Percentiles rank a stretch among this genome's conserved stretches.
Evolutionary conservation across 495 filamentous ascomycete species (phyloP).

Genomic region (Penicillium canariense): DNA sequence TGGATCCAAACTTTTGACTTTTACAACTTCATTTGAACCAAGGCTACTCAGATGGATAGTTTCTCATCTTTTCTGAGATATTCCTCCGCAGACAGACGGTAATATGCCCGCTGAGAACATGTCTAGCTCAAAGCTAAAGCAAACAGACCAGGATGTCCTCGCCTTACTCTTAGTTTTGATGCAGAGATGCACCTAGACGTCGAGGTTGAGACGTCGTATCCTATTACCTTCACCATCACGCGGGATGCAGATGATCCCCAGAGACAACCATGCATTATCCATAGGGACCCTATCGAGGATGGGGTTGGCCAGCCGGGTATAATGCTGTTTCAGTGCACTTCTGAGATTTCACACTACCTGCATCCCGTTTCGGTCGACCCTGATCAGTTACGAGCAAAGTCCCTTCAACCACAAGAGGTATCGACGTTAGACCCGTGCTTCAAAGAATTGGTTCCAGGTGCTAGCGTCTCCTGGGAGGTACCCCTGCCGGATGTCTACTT

Average conservation of each 20-base stretch:
- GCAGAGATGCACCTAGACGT: background rate
- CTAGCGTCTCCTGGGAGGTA: background rate
- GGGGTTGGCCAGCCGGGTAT: slow-evolving; percentile 2
- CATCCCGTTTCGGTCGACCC: background rate
- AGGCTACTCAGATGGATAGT: background rate
- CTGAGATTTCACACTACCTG: background rate
- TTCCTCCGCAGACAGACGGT: background rate
- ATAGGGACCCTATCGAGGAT: slow-evolving; percentile 9
- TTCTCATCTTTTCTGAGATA: background rate
- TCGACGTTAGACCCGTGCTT: slow-evolving; percentile 1
- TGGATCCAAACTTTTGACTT: no score
- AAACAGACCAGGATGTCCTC: background rate
- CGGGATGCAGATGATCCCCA: slow-evolving; percentile 4
- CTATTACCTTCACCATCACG: background rate
- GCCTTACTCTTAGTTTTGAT: background rate
- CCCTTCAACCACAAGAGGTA: slow-evolving; percentile 2
- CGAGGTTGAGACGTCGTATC: background rate
- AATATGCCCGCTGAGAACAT: background rate
- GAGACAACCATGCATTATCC: slow-evolving; percentile 7
- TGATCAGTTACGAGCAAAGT: background rate
- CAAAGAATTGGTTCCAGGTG: slow-evolving; percentile 1
- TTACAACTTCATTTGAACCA: background rate
- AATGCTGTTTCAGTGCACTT: slow-evolving; percentile 1
- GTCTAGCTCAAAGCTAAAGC: background rate
- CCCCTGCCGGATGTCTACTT: slow-evolving; percentile 2